Base-by-base conservation (phyloP, 176 grass and related monocot species). In the Carex kokanica region DNA sequence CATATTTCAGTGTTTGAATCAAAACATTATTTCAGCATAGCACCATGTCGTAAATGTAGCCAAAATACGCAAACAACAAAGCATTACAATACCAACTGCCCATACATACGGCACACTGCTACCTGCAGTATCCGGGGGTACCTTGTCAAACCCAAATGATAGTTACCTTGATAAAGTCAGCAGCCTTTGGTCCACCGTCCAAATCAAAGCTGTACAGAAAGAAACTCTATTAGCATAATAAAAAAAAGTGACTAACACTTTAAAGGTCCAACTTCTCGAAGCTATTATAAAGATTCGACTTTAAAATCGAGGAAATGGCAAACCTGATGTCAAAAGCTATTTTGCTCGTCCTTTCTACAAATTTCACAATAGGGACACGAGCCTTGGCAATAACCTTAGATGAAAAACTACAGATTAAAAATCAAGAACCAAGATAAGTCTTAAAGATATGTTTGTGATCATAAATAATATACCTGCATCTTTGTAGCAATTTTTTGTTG, bases 271-370 rank as follows among this genome's bases (percentile, higher is more conserved):
- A 54, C 12, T 75, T 77, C 2, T 56, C 23, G 2, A 77, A 53
- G 43, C 13, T 49, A n/a, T 23, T 31, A 17, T 54, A 32, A 32
- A 18, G 0, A 56, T 49, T 61, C 27, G 16, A 84, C 53, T 36
- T 60, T 12, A 0, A 52, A 88, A 78, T 13, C 25, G 5, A 16
- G 24, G 64, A 78, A 87, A 84, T 29, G 60, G 85, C 69, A 66
- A 74, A 99, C 97, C 97, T 99, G 88, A 99, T 85, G 52, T 99
- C 97, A 88, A 99, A 99, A 87, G 89, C 86, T 88, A 99, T 86
- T 87, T 56, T 89, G 66, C 97, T 99, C 20, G 66, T 89, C 66
- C 81, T 99, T 91, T 99, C 97, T 74, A 93, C 83, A 77, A 99
- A 99, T 74, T 96, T 99, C 75, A 99, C 86, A 78, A 99, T 99